Evolutionary conservation across 768 basidiomycete genomes (phyloP).

Genomic region (Rhodotorula paludigena): DNA sequence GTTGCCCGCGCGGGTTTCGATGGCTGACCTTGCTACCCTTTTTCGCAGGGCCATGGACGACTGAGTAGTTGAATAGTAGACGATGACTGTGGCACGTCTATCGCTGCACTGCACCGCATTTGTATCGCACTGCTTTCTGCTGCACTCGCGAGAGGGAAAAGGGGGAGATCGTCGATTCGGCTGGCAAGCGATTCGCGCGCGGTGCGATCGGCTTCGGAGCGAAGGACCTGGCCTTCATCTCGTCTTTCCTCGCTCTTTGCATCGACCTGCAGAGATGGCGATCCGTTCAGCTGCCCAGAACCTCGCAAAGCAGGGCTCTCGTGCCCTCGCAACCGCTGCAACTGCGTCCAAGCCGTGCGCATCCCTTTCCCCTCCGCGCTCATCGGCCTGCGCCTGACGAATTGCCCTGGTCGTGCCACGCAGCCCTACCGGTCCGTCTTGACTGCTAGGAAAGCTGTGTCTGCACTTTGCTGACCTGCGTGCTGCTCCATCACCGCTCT

Average conservation of each 20-base stretch:
- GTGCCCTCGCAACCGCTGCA: slow-evolving; percentile 19
- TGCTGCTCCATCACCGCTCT: background rate
- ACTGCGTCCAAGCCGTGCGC: slow-evolving; percentile 16
- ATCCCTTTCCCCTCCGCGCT: background rate
- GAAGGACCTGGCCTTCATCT: background rate
- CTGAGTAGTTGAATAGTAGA: slow-evolving; percentile 1
- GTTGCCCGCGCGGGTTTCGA: background rate
- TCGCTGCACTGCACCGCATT: too few species aligned
- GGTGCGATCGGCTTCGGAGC: background rate
- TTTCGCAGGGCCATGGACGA: slow-evolving; percentile 7
- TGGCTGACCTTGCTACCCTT: background rate
- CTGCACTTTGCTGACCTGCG: background rate
- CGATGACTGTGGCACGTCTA: too few species aligned
- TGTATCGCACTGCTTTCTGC: too few species aligned
- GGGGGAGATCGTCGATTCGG: too few species aligned
- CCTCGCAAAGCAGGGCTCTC: background rate
- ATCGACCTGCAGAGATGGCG: background rate
- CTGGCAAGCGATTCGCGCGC: too few species aligned
- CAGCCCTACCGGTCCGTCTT: slow-evolving; percentile 27
- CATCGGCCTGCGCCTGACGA: background rate
- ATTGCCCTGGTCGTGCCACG: background rate
- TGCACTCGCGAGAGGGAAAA: too few species aligned
- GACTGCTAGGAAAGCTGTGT: fast-evolving
- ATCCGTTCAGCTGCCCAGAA: slow-evolving; percentile 3
- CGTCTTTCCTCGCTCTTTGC: background rate